A percentile compares a stretch with the other conserved stretches of the same genome.
These are phyloP conservation scores for Parastagonospora avenae DNA, from an alignment of 2,329 filamentous ascomycete genomes.

Conservation along the genomic window DNA sequence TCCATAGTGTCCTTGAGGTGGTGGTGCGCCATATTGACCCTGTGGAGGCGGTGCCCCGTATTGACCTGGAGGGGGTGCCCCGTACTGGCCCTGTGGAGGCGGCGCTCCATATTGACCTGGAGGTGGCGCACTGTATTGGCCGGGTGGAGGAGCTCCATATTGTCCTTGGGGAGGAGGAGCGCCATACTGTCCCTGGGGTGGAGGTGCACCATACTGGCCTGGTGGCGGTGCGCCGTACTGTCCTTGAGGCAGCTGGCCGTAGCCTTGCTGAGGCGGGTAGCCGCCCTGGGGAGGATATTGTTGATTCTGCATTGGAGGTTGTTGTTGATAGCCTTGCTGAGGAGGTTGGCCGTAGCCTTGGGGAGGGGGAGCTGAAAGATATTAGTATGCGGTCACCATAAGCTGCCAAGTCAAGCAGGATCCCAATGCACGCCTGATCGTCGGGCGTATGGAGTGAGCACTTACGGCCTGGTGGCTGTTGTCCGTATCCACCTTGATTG, in stretches of 20 bases:
- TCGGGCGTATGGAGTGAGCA: constrained; percentile 13
- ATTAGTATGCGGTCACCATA: constrained; percentile 24
- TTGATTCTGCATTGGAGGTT: constrained; percentile 37
- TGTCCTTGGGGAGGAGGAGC: constrained; percentile 36
- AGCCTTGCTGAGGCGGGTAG: constrained; percentile 42
- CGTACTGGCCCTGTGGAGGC: constrained; percentile 20
- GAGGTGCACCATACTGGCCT: constrained; percentile 31
- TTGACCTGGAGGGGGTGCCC: constrained; percentile 41
- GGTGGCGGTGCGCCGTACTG: constrained; percentile 28
- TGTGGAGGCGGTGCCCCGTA: constrained; percentile 38
- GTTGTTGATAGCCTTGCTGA: constrained; percentile 38
- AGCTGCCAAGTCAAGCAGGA: constrained; percentile 20
- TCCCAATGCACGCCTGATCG: constrained; percentile 10
- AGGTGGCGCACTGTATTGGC: constrained; percentile 28
- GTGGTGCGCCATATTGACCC: constrained; percentile 44
- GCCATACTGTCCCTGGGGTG: constrained; percentile 36
- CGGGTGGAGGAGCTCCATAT: constrained; percentile 24
- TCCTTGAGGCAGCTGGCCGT: constrained; percentile 29
- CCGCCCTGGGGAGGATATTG: constrained; percentile 27
- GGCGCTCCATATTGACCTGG: constrained; percentile 25
- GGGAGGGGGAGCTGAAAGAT: constrained; percentile 30
- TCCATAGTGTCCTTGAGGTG: constrained; percentile 27
- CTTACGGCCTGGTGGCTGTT: constrained; percentile 37
- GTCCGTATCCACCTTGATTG: constrained; percentile 36
- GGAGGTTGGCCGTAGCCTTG: constrained; percentile 33